Evolutionary conservation across 2,329 filamentous ascomycete species (phyloP).

Genomic region (Pseudogymnoascus sp.): DNA sequence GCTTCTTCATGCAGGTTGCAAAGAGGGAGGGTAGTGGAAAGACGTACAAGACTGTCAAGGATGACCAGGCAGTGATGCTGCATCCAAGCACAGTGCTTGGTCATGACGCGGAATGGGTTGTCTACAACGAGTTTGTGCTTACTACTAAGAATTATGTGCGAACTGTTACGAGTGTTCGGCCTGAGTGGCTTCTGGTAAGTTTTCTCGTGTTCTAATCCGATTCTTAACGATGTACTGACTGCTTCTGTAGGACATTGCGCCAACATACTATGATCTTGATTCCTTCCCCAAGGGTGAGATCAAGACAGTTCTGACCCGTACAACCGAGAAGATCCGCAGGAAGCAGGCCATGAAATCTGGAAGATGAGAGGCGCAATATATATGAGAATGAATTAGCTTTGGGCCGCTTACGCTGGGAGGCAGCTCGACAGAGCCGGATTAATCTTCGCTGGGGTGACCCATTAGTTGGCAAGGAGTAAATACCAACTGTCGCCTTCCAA

Average conservation of each 20-base stretch:
- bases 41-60: conserved; percentile 91
- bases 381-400: not conserved
- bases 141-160: conserved; percentile 98
- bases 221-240: conserved; percentile 25
- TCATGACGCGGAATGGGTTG: conserved; percentile 88
- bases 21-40: conserved; percentile 86
- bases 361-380: not conserved
- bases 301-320: conserved; percentile 55
- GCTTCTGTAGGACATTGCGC: conserved; percentile 70
- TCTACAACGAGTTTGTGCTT: conserved; percentile 97
- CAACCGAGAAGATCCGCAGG: conserved; percentile 52
- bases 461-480: not conserved
- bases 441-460: not conserved
- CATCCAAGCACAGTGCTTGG: conserved; percentile 88
- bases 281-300: conserved; percentile 82
- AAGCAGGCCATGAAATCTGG: conserved; percentile 26
- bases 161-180: conserved; percentile 82
- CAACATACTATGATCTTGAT: conserved; percentile 80
- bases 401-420: not conserved
- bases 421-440: not conserved
- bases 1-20: conserved; percentile 99
- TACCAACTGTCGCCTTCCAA: not conserved
- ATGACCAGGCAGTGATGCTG: conserved; percentile 85
- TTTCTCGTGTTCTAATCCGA: conserved; percentile 27
- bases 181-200: conserved; percentile 82